Base-by-base conservation (phyloP, 192 early-diverging fungal species). In the Coemansia sp. region DNA sequence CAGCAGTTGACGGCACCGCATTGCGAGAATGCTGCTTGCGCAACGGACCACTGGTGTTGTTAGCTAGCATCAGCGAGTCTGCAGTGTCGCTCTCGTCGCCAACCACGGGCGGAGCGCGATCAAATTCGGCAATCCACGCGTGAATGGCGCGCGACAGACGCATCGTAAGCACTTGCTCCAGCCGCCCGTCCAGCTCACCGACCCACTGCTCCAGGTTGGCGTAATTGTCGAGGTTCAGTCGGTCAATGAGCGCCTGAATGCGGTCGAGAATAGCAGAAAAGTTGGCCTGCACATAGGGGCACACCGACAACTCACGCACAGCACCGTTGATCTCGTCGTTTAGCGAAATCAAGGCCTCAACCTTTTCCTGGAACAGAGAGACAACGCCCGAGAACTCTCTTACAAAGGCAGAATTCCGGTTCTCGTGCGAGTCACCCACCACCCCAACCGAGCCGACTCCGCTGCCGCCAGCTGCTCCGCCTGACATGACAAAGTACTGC, bases 181-280 rank as follows among this genome's bases (percentile, higher is more conserved):
- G 85, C 26, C 82, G 84, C 48, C 71, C 58, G 66, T 98, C 92
- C 26, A 98, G 81, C 56, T 88, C 83, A 8, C 82, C 68, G 3
- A 95, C 94, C 94, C 95, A 99, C 43, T 83, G 69, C 37, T 94
- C 87, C 27, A 99, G 79, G 60, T 99, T 99, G 0, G 95, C 92
- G 60, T 93, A 99, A 29, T 85, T 85, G 70, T 98, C 95, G 41
- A 99, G 76, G 66, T 93, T 98, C 29, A 99, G 87, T 4, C 87
- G 77, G 73, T 99, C 95, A 24, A 99, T 88, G 57, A 90, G 68
- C 60, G 89, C 88, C 75, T 99, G 98, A 62, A 99, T 90, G 44
- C 84, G 85, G 39, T 84, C 85, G 32, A 99, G 70, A 44, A 85
- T 82, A 22, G 73, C 86, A 17, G 79, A 67, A 52, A 99, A 91